Percentiles rank a stretch among this genome's conserved stretches.
These are phyloP conservation scores for Macroventuria anomochaeta DNA, from an alignment of 2,329 filamentous ascomycete genomes.

Conservation along the genomic window DNA sequence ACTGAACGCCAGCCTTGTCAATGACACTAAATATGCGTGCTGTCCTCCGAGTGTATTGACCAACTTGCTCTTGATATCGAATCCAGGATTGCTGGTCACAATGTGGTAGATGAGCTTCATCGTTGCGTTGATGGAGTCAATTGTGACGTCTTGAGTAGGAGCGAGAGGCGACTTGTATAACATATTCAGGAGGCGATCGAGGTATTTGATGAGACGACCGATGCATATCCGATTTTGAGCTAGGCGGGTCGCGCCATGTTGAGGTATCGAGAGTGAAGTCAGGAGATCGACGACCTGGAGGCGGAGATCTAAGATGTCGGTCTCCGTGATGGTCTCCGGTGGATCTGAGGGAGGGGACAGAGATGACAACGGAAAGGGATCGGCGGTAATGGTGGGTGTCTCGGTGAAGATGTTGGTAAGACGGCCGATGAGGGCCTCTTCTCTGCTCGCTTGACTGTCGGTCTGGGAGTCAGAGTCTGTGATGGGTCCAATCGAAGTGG, in stretches of 20 bases:
- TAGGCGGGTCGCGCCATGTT: conserved; percentile 68
- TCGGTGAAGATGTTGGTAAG: conserved; percentile 69
- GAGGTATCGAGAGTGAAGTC: conserved; percentile 64
- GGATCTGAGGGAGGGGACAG: no score
- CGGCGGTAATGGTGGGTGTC: conserved; percentile 44
- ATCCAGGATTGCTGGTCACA: conserved; percentile 65
- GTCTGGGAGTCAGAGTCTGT: conserved; percentile 52
- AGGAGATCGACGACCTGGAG: conserved; percentile 56
- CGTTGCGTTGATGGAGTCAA: conserved; percentile 63
- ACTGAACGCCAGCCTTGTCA: conserved; percentile 85
- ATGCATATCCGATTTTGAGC: conserved; percentile 72
- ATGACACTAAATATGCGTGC: conserved; percentile 80
- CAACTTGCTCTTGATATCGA: conserved; percentile 75
- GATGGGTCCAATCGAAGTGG: conserved; percentile 71
- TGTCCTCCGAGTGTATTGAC: conserved; percentile 71
- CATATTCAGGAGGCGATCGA: conserved; percentile 73
- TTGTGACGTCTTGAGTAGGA: conserved; percentile 49
- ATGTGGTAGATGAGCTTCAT: conserved; percentile 68
- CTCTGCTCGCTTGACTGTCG: conserved; percentile 46
- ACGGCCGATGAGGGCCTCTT: conserved; percentile 63
- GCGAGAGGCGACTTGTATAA: conserved; percentile 56
- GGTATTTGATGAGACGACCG: conserved; percentile 75
- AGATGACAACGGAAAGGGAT: conserved; percentile 24
- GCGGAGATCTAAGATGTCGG: conserved; percentile 55
- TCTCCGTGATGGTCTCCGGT: conserved; percentile 13